Base-by-base conservation (phyloP, 345 rosid genomes). In the Salix caprea region DNA sequence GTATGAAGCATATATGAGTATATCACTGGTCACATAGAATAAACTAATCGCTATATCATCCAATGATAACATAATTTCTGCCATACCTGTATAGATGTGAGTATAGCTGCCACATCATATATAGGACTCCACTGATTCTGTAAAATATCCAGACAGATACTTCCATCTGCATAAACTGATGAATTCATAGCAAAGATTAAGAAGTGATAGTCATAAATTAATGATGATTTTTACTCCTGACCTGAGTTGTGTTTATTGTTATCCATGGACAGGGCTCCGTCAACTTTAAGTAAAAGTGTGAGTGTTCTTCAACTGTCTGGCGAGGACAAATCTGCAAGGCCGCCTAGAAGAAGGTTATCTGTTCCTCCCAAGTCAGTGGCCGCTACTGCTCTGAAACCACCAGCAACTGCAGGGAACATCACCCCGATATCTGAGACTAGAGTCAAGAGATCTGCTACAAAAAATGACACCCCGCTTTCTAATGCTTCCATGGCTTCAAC, bases 81-180 rank as follows among this genome's bases (percentile, higher is more conserved):
- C 50, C 7, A 7, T 72, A 95, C 99, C 94, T 95, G 99, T 77
- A 95, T 91, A 62, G 99, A 95, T 48, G 97, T 91, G 54, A 93
- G 97, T 82, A 95, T 93, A 66, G 97, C 99, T 70, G 97, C 97
- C 26, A 91, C 99, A 85, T 95, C 99, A 83, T 91, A 91, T 65
- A 95, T 95, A 18, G 97, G 99, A 86, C 97, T 93, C 97, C 99
- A 95, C 69, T 91, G 99, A 82, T 95, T 92, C 87, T 95, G 97
- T 67, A 93, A 82, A 83, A 91, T 95, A 81, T 95, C 97, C 86
- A 95, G 86, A 80, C 97, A 95, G 71, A 95, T 93, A 76, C 97
- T 95, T 75, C 99, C 99, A 82, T 93, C 99, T 4, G 97, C 99
- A 84, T 93, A 95, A 58, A 95, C 99, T 95, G 88, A 37, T 69